Percentiles rank a stretch among this genome's conserved stretches.
Evolutionary conservation across 176 grass and related monocot genomes (phyloP).

Genomic region (Areca catechu): DNA sequence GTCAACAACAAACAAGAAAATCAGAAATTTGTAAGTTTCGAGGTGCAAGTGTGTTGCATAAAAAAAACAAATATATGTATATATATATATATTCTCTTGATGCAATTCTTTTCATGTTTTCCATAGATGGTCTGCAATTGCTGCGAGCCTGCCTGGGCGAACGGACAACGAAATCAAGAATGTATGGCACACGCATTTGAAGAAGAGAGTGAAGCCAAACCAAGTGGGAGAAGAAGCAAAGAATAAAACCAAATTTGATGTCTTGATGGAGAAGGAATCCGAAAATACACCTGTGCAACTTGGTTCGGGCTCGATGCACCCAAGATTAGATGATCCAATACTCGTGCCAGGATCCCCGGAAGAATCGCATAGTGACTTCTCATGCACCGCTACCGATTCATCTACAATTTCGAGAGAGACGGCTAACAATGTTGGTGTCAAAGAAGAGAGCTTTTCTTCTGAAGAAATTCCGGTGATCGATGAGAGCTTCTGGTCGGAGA

Average conservation of each 20-base stretch:
- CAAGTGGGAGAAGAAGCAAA: background rate
- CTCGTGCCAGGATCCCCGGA: background rate
- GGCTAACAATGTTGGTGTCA: background rate
- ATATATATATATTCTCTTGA: no score
- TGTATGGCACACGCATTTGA: constrained; percentile 17
- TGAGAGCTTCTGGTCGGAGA: constrained; percentile 42
- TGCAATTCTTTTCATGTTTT: background rate
- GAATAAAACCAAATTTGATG: background rate
- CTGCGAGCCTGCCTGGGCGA: constrained; percentile 1
- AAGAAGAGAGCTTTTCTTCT: constrained; percentile 33
- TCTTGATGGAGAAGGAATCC: no score
- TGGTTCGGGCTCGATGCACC: background rate
- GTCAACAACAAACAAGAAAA: no score
- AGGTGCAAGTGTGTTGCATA: no score
- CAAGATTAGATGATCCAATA: background rate
- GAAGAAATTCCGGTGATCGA: constrained; percentile 22
- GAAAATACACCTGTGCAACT: no score
- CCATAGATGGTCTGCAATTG: constrained; percentile 11
- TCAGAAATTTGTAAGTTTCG: no score
- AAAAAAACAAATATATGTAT: no score
- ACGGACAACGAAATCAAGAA: constrained; percentile 25
- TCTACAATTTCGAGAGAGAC: background rate
- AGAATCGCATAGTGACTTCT: background rate
- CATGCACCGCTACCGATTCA: background rate
- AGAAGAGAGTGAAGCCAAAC: background rate